Base-by-base conservation (phyloP, 2,329 filamentous ascomycete genomes). In the Sclerotinia nivalis region DNA sequence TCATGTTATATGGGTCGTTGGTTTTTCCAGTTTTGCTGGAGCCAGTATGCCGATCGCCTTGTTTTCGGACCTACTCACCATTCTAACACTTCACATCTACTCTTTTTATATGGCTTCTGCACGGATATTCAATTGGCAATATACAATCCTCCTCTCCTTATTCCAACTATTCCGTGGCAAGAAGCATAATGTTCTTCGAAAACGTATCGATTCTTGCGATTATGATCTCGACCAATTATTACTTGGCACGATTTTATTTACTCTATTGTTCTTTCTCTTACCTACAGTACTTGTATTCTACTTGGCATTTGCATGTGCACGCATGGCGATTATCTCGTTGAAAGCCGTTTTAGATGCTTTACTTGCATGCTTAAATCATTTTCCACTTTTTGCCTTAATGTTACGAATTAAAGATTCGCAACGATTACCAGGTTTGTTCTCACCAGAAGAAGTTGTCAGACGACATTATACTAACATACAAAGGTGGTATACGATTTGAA, bases 161-260 rank as follows among this genome's bases (percentile, higher is more conserved):
- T 99, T 99, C 80, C 96, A 99, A 79, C 89, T 99, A 13, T 99
- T 99, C 79, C 92, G 95, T 45, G 96, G 96, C 70, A 98, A 97
- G 83, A 99, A 99, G 80, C 91, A 97, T 78, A 99, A 99, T 75
- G 91, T 99, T 22, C 87, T 99, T 31, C 91, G 96, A 72, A 97
- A 97, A 78, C 93, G 96, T 81, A 98, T 99, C 77, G 96, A 99
- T 79, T 97, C 94, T 60, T 99, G 96, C 84, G 96, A 98, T 82
- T 99, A 99, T 81, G 96, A 98, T 79, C 87, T 99, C 34, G 96
- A 99, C 79, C 96, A 99, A 81, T 87, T 99, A 5, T 89, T 99
- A 9, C 89, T 99, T 10, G 96, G 96, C 71, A 99, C 96, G 0
- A 98, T 99, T 71, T 84, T 99, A 28, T 99, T 99, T 78, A 98